phyloP scores from a whole-genome alignment of 78 protist genomes.

The Blattamonas nauphoetae region DNA sequence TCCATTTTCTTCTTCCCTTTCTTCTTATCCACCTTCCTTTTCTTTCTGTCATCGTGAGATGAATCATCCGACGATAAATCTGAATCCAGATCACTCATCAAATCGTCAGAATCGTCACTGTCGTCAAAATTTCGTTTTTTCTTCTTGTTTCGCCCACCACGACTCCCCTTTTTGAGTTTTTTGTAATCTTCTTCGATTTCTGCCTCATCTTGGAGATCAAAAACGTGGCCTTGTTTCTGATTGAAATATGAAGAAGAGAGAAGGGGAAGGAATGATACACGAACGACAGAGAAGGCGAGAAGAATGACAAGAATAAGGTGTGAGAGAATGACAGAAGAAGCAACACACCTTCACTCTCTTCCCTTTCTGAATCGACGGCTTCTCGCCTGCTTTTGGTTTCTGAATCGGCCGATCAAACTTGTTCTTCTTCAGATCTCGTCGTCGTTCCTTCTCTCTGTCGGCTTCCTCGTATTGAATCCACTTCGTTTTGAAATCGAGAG shows the following conservation, averaged over 20 bases:
- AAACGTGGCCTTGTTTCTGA: not conserved
- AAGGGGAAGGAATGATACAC: too few relatives aligned
- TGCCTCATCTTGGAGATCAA: not conserved
- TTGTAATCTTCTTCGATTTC: not conserved
- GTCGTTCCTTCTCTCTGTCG: too few relatives aligned
- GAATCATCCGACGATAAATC: not conserved
- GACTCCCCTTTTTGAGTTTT: not conserved
- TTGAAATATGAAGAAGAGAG: too few relatives aligned
- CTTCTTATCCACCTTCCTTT: not conserved
- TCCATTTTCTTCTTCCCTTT: not conserved
- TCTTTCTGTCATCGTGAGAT: not conserved
- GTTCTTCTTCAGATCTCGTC: too few relatives aligned
- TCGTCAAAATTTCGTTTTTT: not conserved
- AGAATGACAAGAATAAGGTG: too few relatives aligned
- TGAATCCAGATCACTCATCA: not conserved
- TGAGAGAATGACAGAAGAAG: too few relatives aligned
- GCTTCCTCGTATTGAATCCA: not conserved
- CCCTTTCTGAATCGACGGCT: too few relatives aligned
- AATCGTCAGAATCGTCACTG: not conserved
- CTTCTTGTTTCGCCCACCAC: not conserved
- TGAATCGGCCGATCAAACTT: too few relatives aligned
- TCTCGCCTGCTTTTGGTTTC: too few relatives aligned
- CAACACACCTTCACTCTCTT: too few relatives aligned
- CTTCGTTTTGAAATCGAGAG: not conserved
- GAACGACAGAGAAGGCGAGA: too few relatives aligned